Evolutionary conservation across 192 early-diverging fungal genomes (phyloP).

Genomic region (Entomortierella lignicola): DNA sequence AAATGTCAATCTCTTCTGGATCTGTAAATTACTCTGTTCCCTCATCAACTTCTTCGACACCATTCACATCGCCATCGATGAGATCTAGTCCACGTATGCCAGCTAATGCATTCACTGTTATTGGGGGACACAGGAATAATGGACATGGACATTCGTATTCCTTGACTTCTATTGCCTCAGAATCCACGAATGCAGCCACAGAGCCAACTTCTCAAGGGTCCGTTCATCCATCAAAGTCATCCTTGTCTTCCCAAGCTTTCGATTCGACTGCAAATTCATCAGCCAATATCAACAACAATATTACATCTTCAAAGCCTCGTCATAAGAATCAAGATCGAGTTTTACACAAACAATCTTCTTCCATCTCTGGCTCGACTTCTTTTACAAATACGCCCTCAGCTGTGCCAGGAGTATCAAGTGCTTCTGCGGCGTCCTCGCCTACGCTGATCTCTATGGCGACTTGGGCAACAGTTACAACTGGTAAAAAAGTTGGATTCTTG

Average conservation of each 20-base stretch:
- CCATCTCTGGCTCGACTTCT: not conserved
- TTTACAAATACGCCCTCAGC: not conserved
- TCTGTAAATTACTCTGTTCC: not conserved
- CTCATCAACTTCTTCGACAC: constrained; percentile 15
- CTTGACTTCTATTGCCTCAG: constrained; percentile 16
- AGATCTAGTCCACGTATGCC: constrained; percentile 1
- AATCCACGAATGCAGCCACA: not conserved
- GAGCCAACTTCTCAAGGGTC: too few species aligned
- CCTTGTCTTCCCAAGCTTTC: too few species aligned
- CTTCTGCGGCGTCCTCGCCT: constrained; percentile 5
- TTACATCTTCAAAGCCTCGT: too few species aligned
- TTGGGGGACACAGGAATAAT: too few species aligned
- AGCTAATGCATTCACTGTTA: not conserved
- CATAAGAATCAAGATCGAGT: too few species aligned
- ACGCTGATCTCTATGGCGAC: constrained; percentile 5
- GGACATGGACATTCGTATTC: constrained; percentile 21
- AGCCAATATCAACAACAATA: not conserved
- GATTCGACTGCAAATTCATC: not conserved
- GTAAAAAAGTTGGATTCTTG: constrained; percentile 27
- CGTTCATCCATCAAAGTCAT: too few species aligned
- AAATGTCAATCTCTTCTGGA: not conserved
- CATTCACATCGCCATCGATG: constrained; percentile 15
- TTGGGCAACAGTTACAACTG: constrained; percentile 8
- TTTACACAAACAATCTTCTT: not conserved
- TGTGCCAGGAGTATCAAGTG: too few species aligned